These are phyloP conservation scores for Asclepias syriaca DNA, from an alignment of 257 asterid species.

Conservation along the genomic window DNA sequence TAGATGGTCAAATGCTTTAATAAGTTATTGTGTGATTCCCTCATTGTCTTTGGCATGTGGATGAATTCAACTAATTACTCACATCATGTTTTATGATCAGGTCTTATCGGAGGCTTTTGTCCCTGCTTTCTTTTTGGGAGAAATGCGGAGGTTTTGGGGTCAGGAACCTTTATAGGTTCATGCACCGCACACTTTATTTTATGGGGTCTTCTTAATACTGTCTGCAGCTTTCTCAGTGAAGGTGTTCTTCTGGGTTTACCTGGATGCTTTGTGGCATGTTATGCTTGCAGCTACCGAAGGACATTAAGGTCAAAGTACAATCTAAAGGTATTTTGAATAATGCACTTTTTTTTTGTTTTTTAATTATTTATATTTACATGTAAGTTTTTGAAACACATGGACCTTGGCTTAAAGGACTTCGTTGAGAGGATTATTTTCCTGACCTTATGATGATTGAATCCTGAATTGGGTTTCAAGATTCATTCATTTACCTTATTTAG, in stretches of 20 bases:
- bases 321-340: slow-evolving; percentile 50
- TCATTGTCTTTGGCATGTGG: slow-evolving; percentile 1
- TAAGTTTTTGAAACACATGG: neutral
- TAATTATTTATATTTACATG: neutral
- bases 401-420: neutral
- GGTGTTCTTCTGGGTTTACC: slow-evolving; percentile 77
- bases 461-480: neutral
- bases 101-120: slow-evolving; percentile 69
- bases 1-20: neutral
- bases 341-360: neutral
- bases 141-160: slow-evolving; percentile 60
- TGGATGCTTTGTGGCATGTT: slow-evolving; percentile 87
- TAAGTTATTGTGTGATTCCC: neutral
- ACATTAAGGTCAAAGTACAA: slow-evolving; percentile 73
- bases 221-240: slow-evolving; percentile 73
- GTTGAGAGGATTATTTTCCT: neutral
- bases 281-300: slow-evolving; percentile 82
- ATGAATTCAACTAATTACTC: slow-evolving; percentile 2
- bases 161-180: slow-evolving; percentile 53
- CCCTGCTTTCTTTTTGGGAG: slow-evolving; percentile 87
- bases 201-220: slow-evolving; percentile 63
- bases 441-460: neutral
- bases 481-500: neutral
- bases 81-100: slow-evolving; percentile 33
- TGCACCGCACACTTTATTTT: slow-evolving; percentile 67